These are phyloP conservation scores for Rhipidocladum racemiflorum DNA, from an alignment of 176 grass and related monocot species.

Conservation along the genomic window DNA sequence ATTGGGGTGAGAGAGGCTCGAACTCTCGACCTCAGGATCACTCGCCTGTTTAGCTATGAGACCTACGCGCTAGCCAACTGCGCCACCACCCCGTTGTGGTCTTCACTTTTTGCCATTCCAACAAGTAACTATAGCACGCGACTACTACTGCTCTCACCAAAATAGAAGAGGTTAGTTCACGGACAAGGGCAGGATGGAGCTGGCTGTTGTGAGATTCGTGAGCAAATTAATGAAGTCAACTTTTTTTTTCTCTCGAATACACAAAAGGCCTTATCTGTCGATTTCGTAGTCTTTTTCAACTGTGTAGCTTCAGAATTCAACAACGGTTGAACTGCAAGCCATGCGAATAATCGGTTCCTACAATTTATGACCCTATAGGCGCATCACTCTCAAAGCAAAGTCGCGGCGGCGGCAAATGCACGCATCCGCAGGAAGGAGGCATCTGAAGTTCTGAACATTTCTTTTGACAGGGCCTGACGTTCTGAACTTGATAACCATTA, in stretches of 20 bases:
- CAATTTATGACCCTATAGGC: neutral
- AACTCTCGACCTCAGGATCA: conserved; percentile 96
- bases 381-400: neutral
- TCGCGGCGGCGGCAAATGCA: neutral
- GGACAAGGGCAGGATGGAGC: neutral
- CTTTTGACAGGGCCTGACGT: too few species aligned
- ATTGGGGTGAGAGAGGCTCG: conserved; percentile 55
- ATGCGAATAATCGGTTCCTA: neutral
- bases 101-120: accelerated
- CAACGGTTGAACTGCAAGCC: neutral
- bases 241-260: neutral
- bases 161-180: neutral
- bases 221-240: neutral
- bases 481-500: neutral
- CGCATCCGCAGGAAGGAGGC: neutral
- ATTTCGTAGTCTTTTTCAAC: neutral
- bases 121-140: too few species aligned
- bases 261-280: neutral
- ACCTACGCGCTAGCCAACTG: conserved; percentile 82
- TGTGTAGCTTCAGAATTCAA: neutral
- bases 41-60: conserved; percentile 48
- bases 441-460: neutral
- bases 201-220: neutral
- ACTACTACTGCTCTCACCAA: too few species aligned
- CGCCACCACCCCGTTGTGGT: conserved; percentile 41